Evolutionary conservation across 148 eudicot genomes (phyloP), one percentile per base, ranked within the genome.

Genomic region (Diospyros lotus): DNA sequence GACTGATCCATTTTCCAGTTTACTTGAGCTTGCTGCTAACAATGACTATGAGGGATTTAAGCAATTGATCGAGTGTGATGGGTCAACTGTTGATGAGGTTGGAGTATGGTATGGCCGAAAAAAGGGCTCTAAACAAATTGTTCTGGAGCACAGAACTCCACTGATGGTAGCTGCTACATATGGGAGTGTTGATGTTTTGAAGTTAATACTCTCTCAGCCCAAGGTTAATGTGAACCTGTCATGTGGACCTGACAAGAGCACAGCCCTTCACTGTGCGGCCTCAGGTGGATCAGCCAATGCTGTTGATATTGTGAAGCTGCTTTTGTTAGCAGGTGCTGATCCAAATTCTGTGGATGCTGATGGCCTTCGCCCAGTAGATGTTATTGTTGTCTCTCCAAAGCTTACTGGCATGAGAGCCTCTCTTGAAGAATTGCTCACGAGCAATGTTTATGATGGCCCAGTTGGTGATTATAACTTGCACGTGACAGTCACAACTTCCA

Each of bases 231-330:
- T 91, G 15, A 89, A 91, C 72, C 72, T 75, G 38, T 68, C 83
- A 3, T 85, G 86, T 77, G 88, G 88, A 45, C 84, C 76, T 3
- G 89, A 89, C 74, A 84, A 89, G 79, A 80, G 82, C 75, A 89
- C 93, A 53, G 91, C 93, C 58, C 93, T 91, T 15, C 96, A 91
- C 62, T 89, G 93, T 83, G 91, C 93, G 17, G 88, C 96, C 51
- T 89, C 84, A 69, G 88, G 91, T 68, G 93, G 96, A 5, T 84
- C 96, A 59, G 68, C 81, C 9, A 75, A 87, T 69, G 86, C 87
- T 4, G 83, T 83, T 79, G 86, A 89, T 61, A 76, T 79, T 18
- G 86, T 87, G 17, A 89, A 86, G 82, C 73, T 91, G 77, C 88
- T 91, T 54, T 74, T 91, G 8, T 79, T 85, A 41, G 87, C 84